Conservation (phyloP, 805 yeast genomes). For the Kuraishia cidri region DNA sequence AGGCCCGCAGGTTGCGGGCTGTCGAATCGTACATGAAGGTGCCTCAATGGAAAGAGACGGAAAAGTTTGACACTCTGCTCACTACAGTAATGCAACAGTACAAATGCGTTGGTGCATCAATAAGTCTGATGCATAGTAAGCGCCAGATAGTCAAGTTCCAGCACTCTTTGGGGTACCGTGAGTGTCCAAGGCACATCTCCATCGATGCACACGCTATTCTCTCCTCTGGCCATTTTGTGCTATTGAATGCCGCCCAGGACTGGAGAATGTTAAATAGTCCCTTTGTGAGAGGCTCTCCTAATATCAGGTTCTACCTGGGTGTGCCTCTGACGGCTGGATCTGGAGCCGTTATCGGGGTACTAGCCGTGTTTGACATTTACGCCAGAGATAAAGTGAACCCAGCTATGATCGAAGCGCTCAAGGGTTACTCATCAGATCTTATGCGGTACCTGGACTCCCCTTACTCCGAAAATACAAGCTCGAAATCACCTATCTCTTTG, state of each 20-base stretch:
- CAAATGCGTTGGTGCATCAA: constrained; percentile 41
- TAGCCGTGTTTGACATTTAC: constrained; percentile 47
- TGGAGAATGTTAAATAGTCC: constrained; percentile 66
- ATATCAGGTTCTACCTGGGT: constrained; percentile 54
- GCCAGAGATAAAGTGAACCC: constrained; percentile 27
- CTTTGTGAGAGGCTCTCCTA: constrained; percentile 51
- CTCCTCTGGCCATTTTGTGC: constrained; percentile 42
- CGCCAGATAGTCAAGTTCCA: constrained; percentile 42
- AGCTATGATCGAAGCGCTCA: constrained; percentile 23
- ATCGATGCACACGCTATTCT: constrained; percentile 64
- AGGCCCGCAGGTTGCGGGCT: constrained; percentile 30
- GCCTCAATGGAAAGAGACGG: constrained; percentile 40
- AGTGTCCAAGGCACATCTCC: constrained; percentile 45
- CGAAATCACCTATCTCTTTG: constrained; percentile 2
- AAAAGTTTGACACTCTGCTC: constrained; percentile 27
- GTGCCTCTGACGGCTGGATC: constrained; percentile 40
- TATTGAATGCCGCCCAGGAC: constrained; percentile 54
- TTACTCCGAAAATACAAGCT: constrained; percentile 2
- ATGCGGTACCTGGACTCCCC: constrained; percentile 31
- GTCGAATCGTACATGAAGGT: constrained; percentile 29
- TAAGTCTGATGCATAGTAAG: constrained; percentile 45
- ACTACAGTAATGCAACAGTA: constrained; percentile 29
- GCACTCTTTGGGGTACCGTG: constrained; percentile 34
- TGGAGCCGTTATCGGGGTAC: constrained; percentile 42
- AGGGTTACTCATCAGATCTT: constrained; percentile 28